Conservation (phyloP, 1,284 basidiomycete genomes). For the Coriolopsis trogii region DNA sequence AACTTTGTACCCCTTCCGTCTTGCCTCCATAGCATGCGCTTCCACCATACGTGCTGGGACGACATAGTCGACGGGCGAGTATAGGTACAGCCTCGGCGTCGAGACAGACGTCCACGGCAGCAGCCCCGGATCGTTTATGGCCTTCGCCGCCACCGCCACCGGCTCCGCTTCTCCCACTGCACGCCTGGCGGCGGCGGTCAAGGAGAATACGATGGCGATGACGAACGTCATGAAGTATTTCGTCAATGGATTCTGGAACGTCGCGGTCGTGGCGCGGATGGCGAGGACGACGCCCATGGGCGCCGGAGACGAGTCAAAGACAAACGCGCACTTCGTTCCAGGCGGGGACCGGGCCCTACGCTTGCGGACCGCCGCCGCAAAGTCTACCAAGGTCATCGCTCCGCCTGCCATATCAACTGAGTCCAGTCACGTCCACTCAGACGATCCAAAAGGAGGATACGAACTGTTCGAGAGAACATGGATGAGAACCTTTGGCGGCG, state of each 20-base stretch:
- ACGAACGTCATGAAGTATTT: conserved; percentile 24
- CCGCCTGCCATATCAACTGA: conserved; percentile 2
- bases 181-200: conserved; percentile 22
- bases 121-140: conserved; percentile 38
- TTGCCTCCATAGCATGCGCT: conserved; percentile 42
- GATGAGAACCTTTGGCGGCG: conserved; percentile 6
- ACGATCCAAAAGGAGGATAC: neutral
- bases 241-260: conserved; percentile 39
- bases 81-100: conserved; percentile 57
- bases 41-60: conserved; percentile 47
- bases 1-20: conserved; percentile 41
- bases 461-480: conserved; percentile 17
- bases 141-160: conserved; percentile 31
- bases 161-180: conserved; percentile 11
- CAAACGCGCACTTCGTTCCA: conserved; percentile 10
- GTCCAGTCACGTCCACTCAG: neutral
- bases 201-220: conserved; percentile 28
- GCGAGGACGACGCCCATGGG: conserved; percentile 1
- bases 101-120: conserved; percentile 47
- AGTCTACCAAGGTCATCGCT: conserved; percentile 5
- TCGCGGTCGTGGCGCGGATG: conserved; percentile 42
- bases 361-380: conserved; percentile 1
- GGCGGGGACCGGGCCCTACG: neutral
- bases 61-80: conserved; percentile 51
- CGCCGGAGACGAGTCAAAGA: conserved; percentile 13